A percentile compares a stretch with the other conserved stretches of the same genome.
These are phyloP conservation scores for Eimeria praecox DNA, from an alignment of 169 alveolate genomes.

Conservation along the genomic window DNA sequence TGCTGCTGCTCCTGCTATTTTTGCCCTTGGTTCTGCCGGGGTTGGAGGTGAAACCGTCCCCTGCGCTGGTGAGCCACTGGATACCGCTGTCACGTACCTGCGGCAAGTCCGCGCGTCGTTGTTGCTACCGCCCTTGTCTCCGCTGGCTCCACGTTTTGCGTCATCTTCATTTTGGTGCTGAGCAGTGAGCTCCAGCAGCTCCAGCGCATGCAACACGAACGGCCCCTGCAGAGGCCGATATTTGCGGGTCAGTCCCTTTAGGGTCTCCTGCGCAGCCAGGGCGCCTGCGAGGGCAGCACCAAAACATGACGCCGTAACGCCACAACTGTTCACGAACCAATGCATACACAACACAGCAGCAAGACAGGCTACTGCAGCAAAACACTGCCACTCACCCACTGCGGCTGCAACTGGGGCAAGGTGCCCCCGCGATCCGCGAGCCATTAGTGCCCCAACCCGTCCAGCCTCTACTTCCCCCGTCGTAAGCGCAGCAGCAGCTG, in stretches of 20 bases:
- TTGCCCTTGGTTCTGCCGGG: background rate
- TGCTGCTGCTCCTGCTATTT: constrained; percentile 25
- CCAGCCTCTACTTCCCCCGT: constrained; percentile 51
- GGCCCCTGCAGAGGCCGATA: constrained; percentile 77
- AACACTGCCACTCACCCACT: constrained; percentile 48
- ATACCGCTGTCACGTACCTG: background rate
- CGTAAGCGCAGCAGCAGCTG: constrained; percentile 54
- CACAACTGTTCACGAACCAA: background rate
- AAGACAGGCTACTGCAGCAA: background rate
- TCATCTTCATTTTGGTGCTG: background rate
- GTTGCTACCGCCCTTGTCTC: constrained; percentile 25
- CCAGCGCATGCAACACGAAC: constrained; percentile 69
- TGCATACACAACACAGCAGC: constrained; percentile 7
- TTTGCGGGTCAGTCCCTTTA: constrained; percentile 75
- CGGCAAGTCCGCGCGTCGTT: constrained; percentile 36
- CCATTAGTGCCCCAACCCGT: constrained; percentile 49
- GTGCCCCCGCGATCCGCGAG: constrained; percentile 56
- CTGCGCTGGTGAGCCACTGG: background rate
- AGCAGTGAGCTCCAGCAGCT: constrained; percentile 20
- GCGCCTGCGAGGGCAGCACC: constrained; percentile 74
- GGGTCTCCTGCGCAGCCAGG: constrained; percentile 79
- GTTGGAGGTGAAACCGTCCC: background rate
- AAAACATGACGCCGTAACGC: background rate
- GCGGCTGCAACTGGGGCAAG: constrained; percentile 77
- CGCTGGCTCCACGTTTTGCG: background rate